These are phyloP conservation scores for Cenococcum geophilum DNA, from an alignment of 495 filamentous ascomycete species.

Conservation along the genomic window DNA sequence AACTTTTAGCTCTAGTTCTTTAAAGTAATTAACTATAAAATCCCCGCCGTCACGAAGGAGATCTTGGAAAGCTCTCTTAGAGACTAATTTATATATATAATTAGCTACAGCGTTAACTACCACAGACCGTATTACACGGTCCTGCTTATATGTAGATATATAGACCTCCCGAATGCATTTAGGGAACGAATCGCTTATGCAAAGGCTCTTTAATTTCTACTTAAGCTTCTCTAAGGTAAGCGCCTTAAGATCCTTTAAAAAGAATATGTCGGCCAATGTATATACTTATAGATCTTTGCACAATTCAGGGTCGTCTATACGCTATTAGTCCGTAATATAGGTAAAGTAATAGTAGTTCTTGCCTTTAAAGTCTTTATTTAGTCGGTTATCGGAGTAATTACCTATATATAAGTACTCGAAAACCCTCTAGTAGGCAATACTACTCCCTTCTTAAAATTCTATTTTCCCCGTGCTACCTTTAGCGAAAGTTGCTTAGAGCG, in stretches of 20 bases:
- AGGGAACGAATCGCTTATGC: conserved; percentile 11
- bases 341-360: background rate
- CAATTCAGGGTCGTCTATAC: conserved; percentile 10
- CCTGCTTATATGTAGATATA: conserved; percentile 6
- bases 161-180: conserved; percentile 18
- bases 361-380: conserved; percentile 9
- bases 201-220: conserved; percentile 11
- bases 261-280: conserved; percentile 17
- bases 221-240: conserved; percentile 12
- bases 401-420: conserved; percentile 19
- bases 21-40: conserved; percentile 14
- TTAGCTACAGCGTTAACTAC: conserved; percentile 10
- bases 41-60: conserved; percentile 12
- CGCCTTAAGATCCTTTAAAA: conserved; percentile 7
- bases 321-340: background rate
- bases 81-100: conserved; percentile 7
- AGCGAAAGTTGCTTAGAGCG: background rate
- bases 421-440: background rate
- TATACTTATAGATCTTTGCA: conserved; percentile 13
- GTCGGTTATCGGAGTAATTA: conserved; percentile 9
- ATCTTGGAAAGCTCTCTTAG: conserved; percentile 11
- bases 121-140: conserved; percentile 7
- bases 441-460: background rate
- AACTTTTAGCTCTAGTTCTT: too few relatives aligned
- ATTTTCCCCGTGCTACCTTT: background rate